phyloP scores from a whole-genome alignment of 345 rosid genomes.

The Melaleuca alternifolia region DNA sequence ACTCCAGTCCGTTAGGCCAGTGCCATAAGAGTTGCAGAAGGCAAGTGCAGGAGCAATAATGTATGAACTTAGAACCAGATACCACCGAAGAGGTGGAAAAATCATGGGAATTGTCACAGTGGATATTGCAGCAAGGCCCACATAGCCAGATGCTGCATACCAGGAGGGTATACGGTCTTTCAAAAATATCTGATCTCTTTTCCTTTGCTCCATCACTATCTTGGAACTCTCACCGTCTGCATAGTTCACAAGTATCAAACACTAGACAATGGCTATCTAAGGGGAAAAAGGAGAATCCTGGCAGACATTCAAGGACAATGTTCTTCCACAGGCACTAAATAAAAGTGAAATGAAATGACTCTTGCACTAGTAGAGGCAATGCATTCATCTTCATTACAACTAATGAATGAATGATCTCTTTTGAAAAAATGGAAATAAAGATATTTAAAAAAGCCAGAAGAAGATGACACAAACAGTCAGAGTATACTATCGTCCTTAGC shows the following conservation, averaged over 20 bases:
- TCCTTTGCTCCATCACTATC: slow-evolving; percentile 39
- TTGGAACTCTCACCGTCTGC: slow-evolving; percentile 45
- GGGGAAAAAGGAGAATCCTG: not conserved
- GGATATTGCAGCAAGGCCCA: slow-evolving; percentile 84
- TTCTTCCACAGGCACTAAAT: not conserved
- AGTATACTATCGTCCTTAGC: not conserved
- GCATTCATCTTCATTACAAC: not conserved
- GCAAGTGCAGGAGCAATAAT: slow-evolving; percentile 86
- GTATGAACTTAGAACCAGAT: slow-evolving; percentile 69
- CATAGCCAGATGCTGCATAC: slow-evolving; percentile 77
- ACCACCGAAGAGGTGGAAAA: slow-evolving; percentile 85
- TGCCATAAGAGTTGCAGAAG: slow-evolving; percentile 86
- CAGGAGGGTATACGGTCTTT: slow-evolving; percentile 74
- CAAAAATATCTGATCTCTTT: slow-evolving; percentile 56
- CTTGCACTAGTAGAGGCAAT: not conserved
- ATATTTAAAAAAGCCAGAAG: not conserved
- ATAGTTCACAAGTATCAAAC: not conserved
- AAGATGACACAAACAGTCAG: not conserved
- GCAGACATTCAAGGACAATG: not conserved
- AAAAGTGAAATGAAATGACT: not conserved
- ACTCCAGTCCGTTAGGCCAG: slow-evolving; percentile 84
- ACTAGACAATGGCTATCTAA: not conserved
- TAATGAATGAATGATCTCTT: not conserved
- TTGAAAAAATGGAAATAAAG: not conserved
- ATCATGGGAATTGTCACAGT: slow-evolving; percentile 59